Evolutionary conservation across 2,329 filamentous ascomycete genomes (phyloP), one percentile per base, ranked within the genome.

Genomic region (Rutstroemia sydowiana): DNA sequence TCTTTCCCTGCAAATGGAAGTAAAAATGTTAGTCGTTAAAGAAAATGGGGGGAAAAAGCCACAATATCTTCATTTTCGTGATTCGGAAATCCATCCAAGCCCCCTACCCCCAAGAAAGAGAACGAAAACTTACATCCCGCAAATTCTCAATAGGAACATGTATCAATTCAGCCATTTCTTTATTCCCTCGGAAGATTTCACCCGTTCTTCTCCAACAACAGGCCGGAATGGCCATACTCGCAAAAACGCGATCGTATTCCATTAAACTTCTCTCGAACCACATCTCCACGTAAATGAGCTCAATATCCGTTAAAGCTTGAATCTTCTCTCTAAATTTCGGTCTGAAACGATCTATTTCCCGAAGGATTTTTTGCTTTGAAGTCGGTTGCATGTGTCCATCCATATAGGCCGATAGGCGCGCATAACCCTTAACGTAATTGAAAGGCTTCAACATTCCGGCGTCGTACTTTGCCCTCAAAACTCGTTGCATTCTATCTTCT

Each of bases 191-290:
- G 67, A 95, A 97, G 44, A 98, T 97, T 72, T 98, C 93, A 9
- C 93, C 93, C 0, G 93, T 98, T 64, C 93, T 79, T 63, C 93
- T 79, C 93, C 93, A 98, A 68, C 92, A 95, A 70, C 93, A 98
- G 13, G 93, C 93, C 0, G 93, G 93, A 56, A 98, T 92, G 2
- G 93, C 93, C 93, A 98, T 98, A 68, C 90, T 95, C 2, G 93
- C 93, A 72, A 98, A 98, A 1, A 98, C 91, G 30, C 93, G 88
- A 65, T 98, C 93, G 63, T 97, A 97, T 66, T 97, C 93, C 87
- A 97, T 93, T 61, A 98, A 72, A 57, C 88, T 93, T 63, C 87
- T 83, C 69, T 98, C 93, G 65, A 98, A 97, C 92, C 93, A 97
- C 89, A 97, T 96, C 71, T 98, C 93, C 10, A 97, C 92, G 54